A percentile compares a stretch with the other conserved stretches of the same genome.
Conservation (phyloP, 2,329 filamentous ascomycete genomes). For the Beauveria brongniartii region DNA sequence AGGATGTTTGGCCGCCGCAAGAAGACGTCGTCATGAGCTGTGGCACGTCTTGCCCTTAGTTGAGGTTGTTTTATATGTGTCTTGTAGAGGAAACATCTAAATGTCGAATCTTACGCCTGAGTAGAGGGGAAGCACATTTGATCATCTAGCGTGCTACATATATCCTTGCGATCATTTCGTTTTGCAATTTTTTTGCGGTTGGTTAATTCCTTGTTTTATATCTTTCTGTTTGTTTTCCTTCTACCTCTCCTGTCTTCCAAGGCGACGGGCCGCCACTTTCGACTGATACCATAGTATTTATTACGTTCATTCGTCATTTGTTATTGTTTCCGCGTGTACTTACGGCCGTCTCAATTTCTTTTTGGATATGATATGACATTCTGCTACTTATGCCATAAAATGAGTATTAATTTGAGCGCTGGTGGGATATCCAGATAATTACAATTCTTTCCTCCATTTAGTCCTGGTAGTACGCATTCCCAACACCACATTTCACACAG, state of each 20-base stretch:
- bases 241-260: not conserved
- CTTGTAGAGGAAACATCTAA: not conserved
- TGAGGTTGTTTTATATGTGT: not conserved
- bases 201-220: not conserved
- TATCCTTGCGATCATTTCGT: not conserved
- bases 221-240: not conserved
- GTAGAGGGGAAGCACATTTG: not conserved
- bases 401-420: not conserved
- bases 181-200: not conserved
- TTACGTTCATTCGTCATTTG: not conserved
- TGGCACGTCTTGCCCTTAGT: not conserved
- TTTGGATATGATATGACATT: not conserved
- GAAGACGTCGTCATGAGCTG: slow-evolving; percentile 29
- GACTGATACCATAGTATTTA: slow-evolving; percentile 2
- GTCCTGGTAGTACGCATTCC: no score
- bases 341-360: not conserved
- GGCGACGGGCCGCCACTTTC: not conserved
- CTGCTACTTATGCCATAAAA: not conserved
- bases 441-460: no score
- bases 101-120: not conserved
- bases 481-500: no score
- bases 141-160: slow-evolving; percentile 3
- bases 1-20: slow-evolving; percentile 44
- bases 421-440: no score
- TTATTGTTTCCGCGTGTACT: not conserved